Percentiles rank a stretch among this genome's conserved stretches.
These are phyloP conservation scores for Cryptococcus sp. DNA, from an alignment of 1,284 basidiomycete genomes.

Conservation along the genomic window DNA sequence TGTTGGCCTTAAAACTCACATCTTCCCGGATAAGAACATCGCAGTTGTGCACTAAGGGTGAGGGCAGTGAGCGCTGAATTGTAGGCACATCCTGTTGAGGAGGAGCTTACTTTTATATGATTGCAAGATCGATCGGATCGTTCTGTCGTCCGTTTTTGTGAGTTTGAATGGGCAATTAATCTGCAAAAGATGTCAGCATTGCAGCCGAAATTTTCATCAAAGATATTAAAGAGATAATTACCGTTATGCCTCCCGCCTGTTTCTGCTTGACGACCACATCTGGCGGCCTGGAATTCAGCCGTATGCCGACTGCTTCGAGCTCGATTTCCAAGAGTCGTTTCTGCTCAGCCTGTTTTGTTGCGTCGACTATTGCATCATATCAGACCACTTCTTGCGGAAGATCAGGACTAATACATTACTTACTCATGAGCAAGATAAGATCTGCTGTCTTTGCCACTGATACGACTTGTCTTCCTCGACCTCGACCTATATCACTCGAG, in stretches of 20 bases:
- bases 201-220: neutral
- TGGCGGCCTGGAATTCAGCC: conserved; percentile 84
- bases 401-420: conserved; percentile 68
- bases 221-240: conserved; percentile 54
- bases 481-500: conserved; percentile 63
- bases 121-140: conserved; percentile 85
- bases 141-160: conserved; percentile 93
- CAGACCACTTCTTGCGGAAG: neutral
- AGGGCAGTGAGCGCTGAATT: conserved; percentile 5
- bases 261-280: conserved; percentile 73
- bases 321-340: conserved; percentile 84
- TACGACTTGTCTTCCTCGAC: conserved; percentile 93
- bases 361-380: conserved; percentile 64
- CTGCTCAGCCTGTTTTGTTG: conserved; percentile 94
- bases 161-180: conserved; percentile 87
- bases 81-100: conserved; percentile 10
- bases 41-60: conserved; percentile 72
- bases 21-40: conserved; percentile 97
- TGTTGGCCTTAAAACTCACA: conserved; percentile 56
- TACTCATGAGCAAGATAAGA: conserved; percentile 88
- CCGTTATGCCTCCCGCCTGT: conserved; percentile 74
- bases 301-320: conserved; percentile 93
- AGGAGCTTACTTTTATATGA: conserved; percentile 63
- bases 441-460: conserved; percentile 93
- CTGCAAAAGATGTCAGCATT: conserved; percentile 52